phyloP scores from a whole-genome alignment of 2,329 filamentous ascomycete genomes.

The Trichoderma koningiopsis region DNA sequence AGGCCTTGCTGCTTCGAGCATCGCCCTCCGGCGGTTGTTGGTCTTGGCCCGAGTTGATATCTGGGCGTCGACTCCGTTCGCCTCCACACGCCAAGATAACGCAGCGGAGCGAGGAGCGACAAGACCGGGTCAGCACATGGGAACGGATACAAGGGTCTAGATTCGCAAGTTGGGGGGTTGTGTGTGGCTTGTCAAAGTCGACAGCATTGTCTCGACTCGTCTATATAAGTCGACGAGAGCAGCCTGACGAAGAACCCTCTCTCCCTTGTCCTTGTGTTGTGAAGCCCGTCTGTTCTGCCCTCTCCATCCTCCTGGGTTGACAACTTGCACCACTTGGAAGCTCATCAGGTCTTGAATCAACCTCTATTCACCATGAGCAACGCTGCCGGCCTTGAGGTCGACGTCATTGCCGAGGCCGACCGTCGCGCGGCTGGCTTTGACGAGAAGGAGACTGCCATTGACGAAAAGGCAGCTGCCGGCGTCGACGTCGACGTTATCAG shows the following conservation, averaged over 20 bases:
- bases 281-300: conserved; percentile 19
- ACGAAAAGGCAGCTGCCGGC: conserved; percentile 30
- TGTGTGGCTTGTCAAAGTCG: not conserved
- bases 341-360: not conserved
- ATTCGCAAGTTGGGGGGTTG: not conserved
- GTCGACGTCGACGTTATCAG: conserved; percentile 27
- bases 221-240: conserved; percentile 19
- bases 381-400: conserved; percentile 40
- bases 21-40: conserved; percentile 31
- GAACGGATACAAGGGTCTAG: not conserved
- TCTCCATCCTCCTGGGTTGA: conserved; percentile 5
- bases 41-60: conserved; percentile 28
- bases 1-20: conserved; percentile 30
- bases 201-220: not conserved
- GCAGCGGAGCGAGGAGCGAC: not conserved
- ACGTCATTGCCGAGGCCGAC: conserved; percentile 42
- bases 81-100: conserved; percentile 13
- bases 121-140: conserved; percentile 14
- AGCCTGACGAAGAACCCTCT: not conserved
- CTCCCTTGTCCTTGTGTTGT: conserved; percentile 22
- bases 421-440: conserved; percentile 32
- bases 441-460: conserved; percentile 30
- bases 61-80: not conserved
- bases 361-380: conserved; percentile 38
- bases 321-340: conserved; percentile 8